These are phyloP conservation scores for Exophiala dermatitidis DNA, from an alignment of 2,329 filamentous ascomycete species.

Conservation along the genomic window DNA sequence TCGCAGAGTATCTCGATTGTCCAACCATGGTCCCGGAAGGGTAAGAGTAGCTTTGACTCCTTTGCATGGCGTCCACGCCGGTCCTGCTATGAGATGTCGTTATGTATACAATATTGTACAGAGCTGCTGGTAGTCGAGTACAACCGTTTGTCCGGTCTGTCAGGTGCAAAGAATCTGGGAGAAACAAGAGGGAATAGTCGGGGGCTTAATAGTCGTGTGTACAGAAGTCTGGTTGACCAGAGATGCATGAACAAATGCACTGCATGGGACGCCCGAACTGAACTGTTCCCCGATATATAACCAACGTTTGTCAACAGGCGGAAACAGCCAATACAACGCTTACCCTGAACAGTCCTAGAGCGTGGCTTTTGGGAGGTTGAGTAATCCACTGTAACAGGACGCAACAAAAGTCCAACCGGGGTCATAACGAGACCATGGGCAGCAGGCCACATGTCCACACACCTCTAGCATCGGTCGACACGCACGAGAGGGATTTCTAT, in stretches of 20 bases:
- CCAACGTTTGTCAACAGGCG: constrained; percentile 1
- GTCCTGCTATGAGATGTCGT: neutral
- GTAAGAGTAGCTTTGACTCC: constrained; percentile 25
- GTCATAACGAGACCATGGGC: constrained; percentile 1
- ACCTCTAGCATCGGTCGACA: neutral
- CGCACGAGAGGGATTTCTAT: constrained; percentile 1
- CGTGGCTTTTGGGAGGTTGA: constrained; percentile 6
- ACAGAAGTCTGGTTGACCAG: constrained; percentile 15
- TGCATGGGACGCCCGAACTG: constrained; percentile 18
- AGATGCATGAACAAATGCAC: constrained; percentile 9
- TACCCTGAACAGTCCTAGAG: constrained; percentile 5
- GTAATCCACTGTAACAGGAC: neutral
- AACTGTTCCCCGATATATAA: constrained; percentile 18
- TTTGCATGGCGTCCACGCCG: constrained; percentile 16
- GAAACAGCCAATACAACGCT: constrained; percentile 18
- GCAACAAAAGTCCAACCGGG: constrained; percentile 22
- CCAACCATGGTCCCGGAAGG: constrained; percentile 16
- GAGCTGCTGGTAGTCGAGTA: neutral
- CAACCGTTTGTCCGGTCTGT: neutral
- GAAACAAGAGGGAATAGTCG: constrained; percentile 8
- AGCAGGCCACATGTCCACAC: constrained; percentile 11
- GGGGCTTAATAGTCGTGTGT: constrained; percentile 17
- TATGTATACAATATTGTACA: neutral
- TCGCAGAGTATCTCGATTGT: constrained; percentile 30
- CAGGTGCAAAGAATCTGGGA: constrained; percentile 3